phyloP scores from a whole-genome alignment of 148 eudicot genomes.

The Simmondsia chinensis region DNA sequence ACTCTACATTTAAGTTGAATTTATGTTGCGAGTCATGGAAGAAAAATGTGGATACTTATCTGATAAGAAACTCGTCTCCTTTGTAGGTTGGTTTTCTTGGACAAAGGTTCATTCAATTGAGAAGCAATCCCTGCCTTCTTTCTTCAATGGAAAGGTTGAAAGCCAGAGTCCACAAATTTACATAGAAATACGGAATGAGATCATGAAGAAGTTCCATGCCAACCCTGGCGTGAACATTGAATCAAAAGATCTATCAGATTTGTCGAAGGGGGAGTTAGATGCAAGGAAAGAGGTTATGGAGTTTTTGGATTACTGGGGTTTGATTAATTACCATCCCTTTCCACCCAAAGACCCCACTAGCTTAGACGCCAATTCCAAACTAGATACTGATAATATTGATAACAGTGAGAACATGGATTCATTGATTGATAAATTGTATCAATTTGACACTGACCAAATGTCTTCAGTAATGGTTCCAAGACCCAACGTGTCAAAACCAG shows the following conservation, averaged over 20 bases:
- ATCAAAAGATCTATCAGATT: conserved; percentile 57
- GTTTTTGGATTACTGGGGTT: conserved; percentile 95
- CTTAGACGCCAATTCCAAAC: conserved; percentile 11
- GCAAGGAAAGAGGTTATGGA: conserved; percentile 85
- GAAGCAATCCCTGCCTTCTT: conserved; percentile 57
- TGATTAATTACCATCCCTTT: conserved; percentile 89
- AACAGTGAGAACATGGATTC: conserved; percentile 32
- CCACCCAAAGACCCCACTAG: conserved; percentile 29
- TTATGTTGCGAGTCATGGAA: not conserved
- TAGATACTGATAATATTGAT: conserved; percentile 34
- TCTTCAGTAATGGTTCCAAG: conserved; percentile 27
- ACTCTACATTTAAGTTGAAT: not conserved
- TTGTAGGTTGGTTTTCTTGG: conserved; percentile 96
- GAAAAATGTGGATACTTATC: not conserved
- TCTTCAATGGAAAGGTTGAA: conserved; percentile 77
- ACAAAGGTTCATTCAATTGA: conserved; percentile 67
- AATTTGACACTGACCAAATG: conserved; percentile 55
- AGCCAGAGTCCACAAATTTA: conserved; percentile 61
- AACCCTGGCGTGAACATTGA: conserved; percentile 59
- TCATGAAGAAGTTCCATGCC: conserved; percentile 73
- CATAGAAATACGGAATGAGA: conserved; percentile 79
- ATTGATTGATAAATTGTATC: conserved; percentile 55
- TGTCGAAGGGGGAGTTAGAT: conserved; percentile 62
- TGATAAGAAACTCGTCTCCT: too few species aligned
- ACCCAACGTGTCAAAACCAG: conserved; percentile 31